These are phyloP conservation scores for Xylaria cubensis DNA, from an alignment of 495 filamentous ascomycete genomes.

Conservation along the genomic window DNA sequence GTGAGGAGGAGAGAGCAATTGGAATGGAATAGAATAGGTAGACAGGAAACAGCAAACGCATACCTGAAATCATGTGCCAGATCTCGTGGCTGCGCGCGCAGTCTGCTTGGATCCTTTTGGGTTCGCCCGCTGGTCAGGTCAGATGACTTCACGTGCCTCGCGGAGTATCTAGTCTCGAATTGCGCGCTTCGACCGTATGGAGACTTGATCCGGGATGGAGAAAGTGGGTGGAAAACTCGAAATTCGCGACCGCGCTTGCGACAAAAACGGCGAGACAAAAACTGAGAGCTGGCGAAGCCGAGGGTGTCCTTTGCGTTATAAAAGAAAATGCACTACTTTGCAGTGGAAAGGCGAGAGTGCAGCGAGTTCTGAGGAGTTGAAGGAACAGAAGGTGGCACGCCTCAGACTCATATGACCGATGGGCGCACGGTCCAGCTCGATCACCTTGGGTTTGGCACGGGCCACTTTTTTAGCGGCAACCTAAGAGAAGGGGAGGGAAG, in stretches of 20 bases:
- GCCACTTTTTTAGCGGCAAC: conserved; percentile 26
- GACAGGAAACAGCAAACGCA: conserved; percentile 29
- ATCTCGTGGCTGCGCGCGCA: conserved; percentile 37
- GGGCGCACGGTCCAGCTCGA: conserved; percentile 39
- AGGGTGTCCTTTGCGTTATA: conserved; percentile 32
- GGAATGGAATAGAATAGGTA: neutral
- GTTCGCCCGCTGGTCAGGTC: conserved; percentile 36
- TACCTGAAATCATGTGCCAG: conserved; percentile 44
- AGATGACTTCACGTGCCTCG: conserved; percentile 48
- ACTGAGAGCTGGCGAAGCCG: neutral
- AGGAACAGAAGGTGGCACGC: conserved; percentile 42
- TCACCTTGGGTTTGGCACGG: conserved; percentile 20
- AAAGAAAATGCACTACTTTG: conserved; percentile 32
- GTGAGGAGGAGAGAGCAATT: neutral
- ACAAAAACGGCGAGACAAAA: conserved; percentile 28
- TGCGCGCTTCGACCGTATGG: conserved; percentile 30
- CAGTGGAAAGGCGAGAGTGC: conserved; percentile 33
- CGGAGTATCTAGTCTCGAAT: conserved; percentile 42
- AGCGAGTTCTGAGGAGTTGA: conserved; percentile 30
- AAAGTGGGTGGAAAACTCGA: conserved; percentile 23
- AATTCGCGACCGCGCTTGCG: conserved; percentile 17
- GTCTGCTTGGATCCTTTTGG: conserved; percentile 38
- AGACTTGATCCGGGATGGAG: conserved; percentile 24
- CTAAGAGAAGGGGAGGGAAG: neutral
- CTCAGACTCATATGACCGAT: conserved; percentile 43